Conservation (phyloP, 1,139 yeast species). For the Taiozyma sp. region DNA sequence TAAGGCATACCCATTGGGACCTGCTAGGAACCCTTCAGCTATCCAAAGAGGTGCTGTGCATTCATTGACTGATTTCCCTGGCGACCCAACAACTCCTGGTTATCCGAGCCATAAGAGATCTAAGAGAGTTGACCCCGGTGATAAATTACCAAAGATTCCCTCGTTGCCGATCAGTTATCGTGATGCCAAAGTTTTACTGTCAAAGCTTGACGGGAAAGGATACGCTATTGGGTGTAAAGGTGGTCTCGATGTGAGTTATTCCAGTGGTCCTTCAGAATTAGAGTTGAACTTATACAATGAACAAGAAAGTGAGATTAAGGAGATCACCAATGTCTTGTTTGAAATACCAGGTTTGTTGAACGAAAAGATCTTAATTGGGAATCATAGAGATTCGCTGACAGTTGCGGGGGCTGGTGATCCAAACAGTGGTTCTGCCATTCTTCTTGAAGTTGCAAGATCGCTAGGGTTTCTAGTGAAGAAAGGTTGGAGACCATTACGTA, state of each 20-base stretch:
- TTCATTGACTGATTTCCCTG: conserved; percentile 55
- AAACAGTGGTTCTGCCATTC: conserved; percentile 37
- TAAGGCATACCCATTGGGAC: conserved; percentile 39
- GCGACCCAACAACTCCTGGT: conserved; percentile 71
- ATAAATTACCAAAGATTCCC: conserved; percentile 37
- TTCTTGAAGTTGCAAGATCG: conserved; percentile 43
- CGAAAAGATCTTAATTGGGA: conserved; percentile 45
- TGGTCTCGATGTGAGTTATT: conserved; percentile 30
- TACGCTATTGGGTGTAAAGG: conserved; percentile 30
- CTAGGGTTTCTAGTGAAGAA: conserved; percentile 31
- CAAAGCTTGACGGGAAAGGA: conserved; percentile 29
- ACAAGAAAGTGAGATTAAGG: conserved; percentile 32
- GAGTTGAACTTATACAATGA: conserved; percentile 27
- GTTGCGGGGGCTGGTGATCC: conserved; percentile 42
- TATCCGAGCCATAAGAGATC: conserved; percentile 33
- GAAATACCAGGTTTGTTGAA: conserved; percentile 46
- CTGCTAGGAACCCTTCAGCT: conserved; percentile 38
- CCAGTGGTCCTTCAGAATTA: conserved; percentile 34
- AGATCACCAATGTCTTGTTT: conserved; percentile 39
- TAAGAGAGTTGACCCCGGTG: conserved; percentile 33
- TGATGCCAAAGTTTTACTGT: conserved; percentile 35
- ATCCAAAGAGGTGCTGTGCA: conserved; percentile 57
- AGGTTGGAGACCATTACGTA: conserved; percentile 54
- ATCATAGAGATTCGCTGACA: conserved; percentile 40
- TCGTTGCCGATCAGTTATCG: conserved; percentile 37